Percentiles rank a stretch among this genome's conserved stretches.
Conservation (phyloP, 805 yeast genomes). For the Candida dajiaensis region DNA sequence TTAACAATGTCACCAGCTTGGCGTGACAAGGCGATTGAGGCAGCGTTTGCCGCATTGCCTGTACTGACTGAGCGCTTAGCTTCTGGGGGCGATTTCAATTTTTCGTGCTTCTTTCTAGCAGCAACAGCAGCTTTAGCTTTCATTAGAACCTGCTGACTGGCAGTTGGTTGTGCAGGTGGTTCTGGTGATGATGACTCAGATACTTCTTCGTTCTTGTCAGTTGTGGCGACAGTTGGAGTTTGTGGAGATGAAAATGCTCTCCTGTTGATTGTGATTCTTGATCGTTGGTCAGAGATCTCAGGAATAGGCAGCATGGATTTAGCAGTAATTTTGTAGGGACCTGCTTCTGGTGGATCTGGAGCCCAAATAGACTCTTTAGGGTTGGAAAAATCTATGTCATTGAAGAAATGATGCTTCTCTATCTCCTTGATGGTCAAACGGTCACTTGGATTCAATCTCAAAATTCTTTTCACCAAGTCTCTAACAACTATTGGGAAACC, state of each 20-base stretch:
- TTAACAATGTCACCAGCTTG: conserved; percentile 24
- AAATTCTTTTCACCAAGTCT: conserved; percentile 65
- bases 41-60: conserved; percentile 23
- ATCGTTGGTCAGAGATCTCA: conserved; percentile 29
- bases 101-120: conserved; percentile 20
- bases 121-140: conserved; percentile 25
- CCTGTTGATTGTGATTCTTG: conserved; percentile 17
- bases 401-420: conserved; percentile 59
- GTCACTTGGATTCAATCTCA: conserved; percentile 57
- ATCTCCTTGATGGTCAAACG: conserved; percentile 54
- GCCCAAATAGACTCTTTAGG: conserved; percentile 49
- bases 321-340: conserved; percentile 70
- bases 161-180: conserved; percentile 19
- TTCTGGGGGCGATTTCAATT: conserved; percentile 3
- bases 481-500: conserved; percentile 72
- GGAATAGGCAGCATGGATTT: conserved; percentile 77
- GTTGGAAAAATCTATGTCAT: conserved; percentile 48
- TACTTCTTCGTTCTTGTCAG: conserved; percentile 1
- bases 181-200: conserved; percentile 10
- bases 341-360: conserved; percentile 51
- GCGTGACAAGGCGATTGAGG: conserved; percentile 22
- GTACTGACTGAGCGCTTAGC: conserved; percentile 10
- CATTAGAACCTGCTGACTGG: conserved; percentile 21
- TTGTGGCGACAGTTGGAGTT: conserved; percentile 19
- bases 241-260: conserved; percentile 21